These are phyloP conservation scores for Dentipellis fragilis DNA, from an alignment of 768 basidiomycete genomes.

Conservation along the genomic window DNA sequence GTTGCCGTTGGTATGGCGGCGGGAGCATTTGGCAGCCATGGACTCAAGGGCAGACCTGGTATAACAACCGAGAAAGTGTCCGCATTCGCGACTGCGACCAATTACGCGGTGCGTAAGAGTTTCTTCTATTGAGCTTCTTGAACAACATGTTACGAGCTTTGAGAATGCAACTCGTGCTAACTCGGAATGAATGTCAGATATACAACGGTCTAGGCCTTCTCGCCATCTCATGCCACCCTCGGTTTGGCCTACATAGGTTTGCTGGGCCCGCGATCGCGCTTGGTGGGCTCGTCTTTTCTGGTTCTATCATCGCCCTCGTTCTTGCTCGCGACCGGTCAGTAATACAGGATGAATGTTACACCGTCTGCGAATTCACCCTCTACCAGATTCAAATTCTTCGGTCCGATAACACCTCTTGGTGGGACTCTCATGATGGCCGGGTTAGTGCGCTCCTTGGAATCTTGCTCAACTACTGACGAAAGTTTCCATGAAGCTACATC, in stretches of 20 bases:
- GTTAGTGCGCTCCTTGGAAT: conserved; percentile 39
- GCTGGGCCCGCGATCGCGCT: conserved; percentile 56
- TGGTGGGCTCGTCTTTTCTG: conserved; percentile 53
- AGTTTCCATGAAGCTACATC: background rate
- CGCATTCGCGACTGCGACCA: conserved; percentile 54
- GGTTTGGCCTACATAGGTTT: conserved; percentile 49
- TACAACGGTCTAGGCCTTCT: conserved; percentile 62
- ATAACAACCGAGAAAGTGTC: conserved; percentile 42
- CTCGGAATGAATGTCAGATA: conserved; percentile 28
- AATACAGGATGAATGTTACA: background rate
- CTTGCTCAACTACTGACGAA: conserved; percentile 20
- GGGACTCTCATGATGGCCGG: conserved; percentile 58
- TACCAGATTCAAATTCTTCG: conserved; percentile 38
- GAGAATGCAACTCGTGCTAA: background rate
- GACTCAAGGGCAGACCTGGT: conserved; percentile 34
- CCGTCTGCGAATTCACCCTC: background rate
- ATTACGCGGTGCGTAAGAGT: conserved; percentile 42
- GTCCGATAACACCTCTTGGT: conserved; percentile 60
- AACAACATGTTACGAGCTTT: background rate
- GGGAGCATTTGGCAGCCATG: conserved; percentile 66
- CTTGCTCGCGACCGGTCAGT: conserved; percentile 34
- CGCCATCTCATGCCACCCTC: conserved; percentile 50
- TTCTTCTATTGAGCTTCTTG: background rate
- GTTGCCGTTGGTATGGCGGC: conserved; percentile 42
- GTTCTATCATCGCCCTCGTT: conserved; percentile 47